Conservation (phyloP, 2,329 filamentous ascomycete genomes). For the Dryadomyces sulphureus region DNA sequence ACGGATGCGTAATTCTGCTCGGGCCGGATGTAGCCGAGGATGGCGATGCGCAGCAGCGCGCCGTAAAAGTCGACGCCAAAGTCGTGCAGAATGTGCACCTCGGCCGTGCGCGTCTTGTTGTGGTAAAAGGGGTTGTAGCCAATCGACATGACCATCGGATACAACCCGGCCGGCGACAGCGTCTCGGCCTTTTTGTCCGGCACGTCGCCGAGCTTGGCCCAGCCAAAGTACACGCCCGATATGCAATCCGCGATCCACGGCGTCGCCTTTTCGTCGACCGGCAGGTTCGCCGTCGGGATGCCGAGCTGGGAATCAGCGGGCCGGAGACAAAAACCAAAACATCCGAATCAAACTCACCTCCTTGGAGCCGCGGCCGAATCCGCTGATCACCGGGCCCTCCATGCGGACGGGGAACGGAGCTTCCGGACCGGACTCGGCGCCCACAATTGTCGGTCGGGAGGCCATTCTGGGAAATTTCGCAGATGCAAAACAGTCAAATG, state of each 20-base stretch:
- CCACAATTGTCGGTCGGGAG: conserved; percentile 54
- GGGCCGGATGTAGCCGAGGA: conserved; percentile 77
- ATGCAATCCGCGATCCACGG: conserved; percentile 48
- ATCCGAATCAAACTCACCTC: conserved; percentile 40
- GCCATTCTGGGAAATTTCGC: conserved; percentile 3
- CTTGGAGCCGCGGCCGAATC: conserved; percentile 87
- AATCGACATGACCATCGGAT: conserved; percentile 85
- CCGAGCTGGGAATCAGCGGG: conserved; percentile 48
- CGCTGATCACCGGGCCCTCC: conserved; percentile 76
- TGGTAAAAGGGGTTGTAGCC: conserved; percentile 98
- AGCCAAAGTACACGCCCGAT: conserved; percentile 89
- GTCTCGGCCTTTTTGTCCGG: conserved; percentile 23
- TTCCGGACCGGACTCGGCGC: conserved; percentile 57
- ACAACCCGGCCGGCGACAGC: conserved; percentile 27
- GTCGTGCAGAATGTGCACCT: conserved; percentile 74
- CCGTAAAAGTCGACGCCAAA: conserved; percentile 78
- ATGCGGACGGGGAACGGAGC: conserved; percentile 71
- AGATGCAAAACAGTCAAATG: neutral
- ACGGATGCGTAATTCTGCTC: conserved; percentile 78
- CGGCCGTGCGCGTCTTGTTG: conserved; percentile 72
- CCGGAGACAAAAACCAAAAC: neutral
- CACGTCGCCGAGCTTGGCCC: conserved; percentile 30
- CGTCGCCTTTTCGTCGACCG: conserved; percentile 46
- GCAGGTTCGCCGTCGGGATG: conserved; percentile 91
- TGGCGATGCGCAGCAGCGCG: conserved; percentile 59